Conservation (phyloP, 2,329 filamentous ascomycete species). For the Sordariomycetes sp. region DNA sequence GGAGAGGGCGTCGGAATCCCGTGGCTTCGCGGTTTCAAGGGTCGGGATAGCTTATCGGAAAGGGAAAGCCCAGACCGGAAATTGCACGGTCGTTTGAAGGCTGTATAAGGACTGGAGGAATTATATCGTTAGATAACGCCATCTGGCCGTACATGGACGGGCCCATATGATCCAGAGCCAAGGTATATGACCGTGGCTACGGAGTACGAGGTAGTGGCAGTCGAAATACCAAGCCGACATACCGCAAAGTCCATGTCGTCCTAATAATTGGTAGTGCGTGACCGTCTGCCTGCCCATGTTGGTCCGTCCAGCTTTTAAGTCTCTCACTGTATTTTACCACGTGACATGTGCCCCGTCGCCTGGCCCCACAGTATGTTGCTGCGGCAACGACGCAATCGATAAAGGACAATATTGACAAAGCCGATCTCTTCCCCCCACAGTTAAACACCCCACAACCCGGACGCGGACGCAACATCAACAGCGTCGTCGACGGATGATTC, state of each 20-base stretch:
- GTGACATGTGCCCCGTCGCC: not conserved
- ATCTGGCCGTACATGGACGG: not conserved
- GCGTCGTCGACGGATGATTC: not conserved
- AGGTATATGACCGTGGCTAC: not conserved
- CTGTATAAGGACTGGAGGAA: not conserved
- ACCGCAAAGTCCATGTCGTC: not conserved
- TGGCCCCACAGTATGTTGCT: not conserved
- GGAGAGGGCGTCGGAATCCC: not conserved
- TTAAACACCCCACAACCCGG: not conserved
- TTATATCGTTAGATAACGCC: not conserved
- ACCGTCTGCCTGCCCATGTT: too few species aligned
- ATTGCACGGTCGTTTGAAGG: not conserved
- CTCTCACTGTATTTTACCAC: too few species aligned
- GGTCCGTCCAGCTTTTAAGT: too few species aligned
- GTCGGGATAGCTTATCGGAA: not conserved
- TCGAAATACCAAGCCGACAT: not conserved
- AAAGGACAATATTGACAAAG: slow-evolving; percentile 1
- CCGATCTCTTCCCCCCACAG: not conserved
- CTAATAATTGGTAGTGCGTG: too few species aligned
- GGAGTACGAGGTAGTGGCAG: not conserved
- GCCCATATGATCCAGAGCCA: not conserved
- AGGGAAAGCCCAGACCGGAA: not conserved
- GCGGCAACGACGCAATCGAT: not conserved
- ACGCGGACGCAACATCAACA: not conserved
- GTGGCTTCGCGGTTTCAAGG: not conserved